Conservation (phyloP, 2,329 filamentous ascomycete genomes). For the Paraphoma sp. region DNA sequence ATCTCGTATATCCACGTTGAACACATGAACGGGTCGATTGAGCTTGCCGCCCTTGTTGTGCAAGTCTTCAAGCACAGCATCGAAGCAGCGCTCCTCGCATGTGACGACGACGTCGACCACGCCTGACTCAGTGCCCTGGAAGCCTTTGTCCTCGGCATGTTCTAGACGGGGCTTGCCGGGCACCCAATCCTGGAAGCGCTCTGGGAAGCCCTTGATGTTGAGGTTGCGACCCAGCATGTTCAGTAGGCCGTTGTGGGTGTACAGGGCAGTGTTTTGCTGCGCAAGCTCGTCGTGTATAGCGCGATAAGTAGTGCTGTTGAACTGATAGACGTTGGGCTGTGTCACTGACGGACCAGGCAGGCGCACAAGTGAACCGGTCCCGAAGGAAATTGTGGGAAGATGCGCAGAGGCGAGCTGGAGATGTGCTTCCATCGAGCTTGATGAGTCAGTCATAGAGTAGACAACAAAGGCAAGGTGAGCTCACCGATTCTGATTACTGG, state of each 20-base stretch:
- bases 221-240: conserved; percentile 96
- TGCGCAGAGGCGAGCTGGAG: conserved; percentile 80
- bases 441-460: conserved; percentile 17
- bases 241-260: conserved; percentile 88
- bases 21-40: conserved; percentile 93
- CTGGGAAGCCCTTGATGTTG: conserved; percentile 91
- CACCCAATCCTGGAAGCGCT: conserved; percentile 98
- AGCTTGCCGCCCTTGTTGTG: conserved; percentile 83
- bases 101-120: conserved; percentile 95
- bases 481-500: conserved; percentile 95
- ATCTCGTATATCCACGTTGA: conserved; percentile 98
- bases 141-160: conserved; percentile 73
- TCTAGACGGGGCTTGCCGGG: conserved; percentile 83
- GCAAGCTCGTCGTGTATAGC: conserved; percentile 93
- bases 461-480: conserved; percentile 21
- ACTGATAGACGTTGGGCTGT: conserved; percentile 96
- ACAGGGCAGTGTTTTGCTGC: conserved; percentile 83
- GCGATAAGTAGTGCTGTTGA: conserved; percentile 96
- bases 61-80: conserved; percentile 93
- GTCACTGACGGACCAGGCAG: conserved; percentile 89
- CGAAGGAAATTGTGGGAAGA: conserved; percentile 98
- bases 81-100: conserved; percentile 97
- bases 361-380: conserved; percentile 92
- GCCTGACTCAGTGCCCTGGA: conserved; percentile 82
- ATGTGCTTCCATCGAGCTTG: conserved; percentile 97